phyloP scores from a whole-genome alignment of 331 rosid genomes.

The Prunus yedoensis region DNA sequence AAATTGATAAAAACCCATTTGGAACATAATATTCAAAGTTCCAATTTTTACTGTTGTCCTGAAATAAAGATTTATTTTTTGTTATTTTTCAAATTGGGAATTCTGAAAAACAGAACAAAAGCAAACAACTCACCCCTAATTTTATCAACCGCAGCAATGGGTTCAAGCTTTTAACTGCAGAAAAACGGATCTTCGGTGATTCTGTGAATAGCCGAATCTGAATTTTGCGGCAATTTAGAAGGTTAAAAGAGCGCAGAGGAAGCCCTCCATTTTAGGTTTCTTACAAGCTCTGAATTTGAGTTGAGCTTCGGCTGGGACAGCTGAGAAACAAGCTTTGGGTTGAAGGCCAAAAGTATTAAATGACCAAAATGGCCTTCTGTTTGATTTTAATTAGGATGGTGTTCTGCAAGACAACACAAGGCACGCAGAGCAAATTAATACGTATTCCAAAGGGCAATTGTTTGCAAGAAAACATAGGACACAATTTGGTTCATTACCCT shows the following conservation, averaged over 20 bases:
- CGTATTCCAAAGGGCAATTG: not conserved
- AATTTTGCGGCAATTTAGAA: not conserved
- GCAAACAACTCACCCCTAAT: conserved; percentile 12
- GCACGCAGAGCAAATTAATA: not conserved
- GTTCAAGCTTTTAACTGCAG: not conserved
- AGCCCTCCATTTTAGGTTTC: not conserved
- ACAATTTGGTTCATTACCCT: not conserved
- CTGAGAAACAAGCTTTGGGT: not conserved
- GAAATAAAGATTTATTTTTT: not conserved
- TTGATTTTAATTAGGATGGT: not conserved
- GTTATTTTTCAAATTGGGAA: not conserved
- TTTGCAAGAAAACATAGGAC: conserved; percentile 1
- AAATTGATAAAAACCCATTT: not conserved
- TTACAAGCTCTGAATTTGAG: not conserved
- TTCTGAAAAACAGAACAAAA: not conserved
- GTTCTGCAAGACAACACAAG: not conserved
- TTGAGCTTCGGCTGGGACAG: not conserved
- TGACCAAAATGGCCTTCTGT: conserved; percentile 13
- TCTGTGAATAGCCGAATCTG: not conserved
- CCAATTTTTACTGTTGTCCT: not conserved
- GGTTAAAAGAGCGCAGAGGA: not conserved
- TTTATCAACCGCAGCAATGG: conserved; percentile 14
- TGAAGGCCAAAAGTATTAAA: not conserved
- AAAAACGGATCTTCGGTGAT: conserved; percentile 7
- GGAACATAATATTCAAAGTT: not conserved